Evolutionary conservation across 106 monocot genomes (phyloP).

Genomic region (Alisma plantagoaquatica): DNA sequence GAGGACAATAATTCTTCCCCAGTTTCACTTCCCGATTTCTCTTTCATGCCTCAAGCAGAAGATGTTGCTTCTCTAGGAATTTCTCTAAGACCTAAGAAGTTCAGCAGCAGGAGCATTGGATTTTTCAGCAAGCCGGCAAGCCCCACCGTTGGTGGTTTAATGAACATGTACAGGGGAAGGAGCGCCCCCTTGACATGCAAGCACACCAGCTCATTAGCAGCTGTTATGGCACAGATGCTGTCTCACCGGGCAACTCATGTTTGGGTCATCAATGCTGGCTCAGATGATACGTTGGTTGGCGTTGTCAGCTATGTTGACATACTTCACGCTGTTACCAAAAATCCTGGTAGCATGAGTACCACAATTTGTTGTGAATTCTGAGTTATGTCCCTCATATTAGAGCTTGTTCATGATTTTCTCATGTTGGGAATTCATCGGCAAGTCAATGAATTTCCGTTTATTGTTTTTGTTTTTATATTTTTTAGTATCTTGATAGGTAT

Average conservation of each 20-base stretch:
- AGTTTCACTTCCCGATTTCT: constrained; percentile 12
- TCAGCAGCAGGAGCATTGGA: constrained; percentile 88
- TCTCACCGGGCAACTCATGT: constrained; percentile 90
- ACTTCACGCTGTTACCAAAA: constrained; percentile 62
- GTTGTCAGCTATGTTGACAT: constrained; percentile 71
- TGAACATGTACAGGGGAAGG: constrained; percentile 78
- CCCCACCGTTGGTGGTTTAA: constrained; percentile 11
- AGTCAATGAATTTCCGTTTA: no score
- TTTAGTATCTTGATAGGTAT: no score
- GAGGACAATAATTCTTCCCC: constrained; percentile 33
- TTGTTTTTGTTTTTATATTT: no score
- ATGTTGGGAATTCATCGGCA: no score
- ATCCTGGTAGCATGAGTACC: constrained; percentile 14
- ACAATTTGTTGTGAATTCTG: constrained; percentile 5
- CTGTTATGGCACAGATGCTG: constrained; percentile 97
- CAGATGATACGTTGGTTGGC: constrained; percentile 50
- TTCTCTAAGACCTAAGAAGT: constrained; percentile 41
- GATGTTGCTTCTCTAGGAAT: constrained; percentile 6
- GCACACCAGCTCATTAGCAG: constrained; percentile 64
- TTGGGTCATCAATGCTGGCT: constrained; percentile 69
- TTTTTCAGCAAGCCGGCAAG: constrained; percentile 38
- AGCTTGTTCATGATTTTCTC: no score
- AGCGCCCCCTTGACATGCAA: constrained; percentile 69
- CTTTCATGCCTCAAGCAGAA: constrained; percentile 7
- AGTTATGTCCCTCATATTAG: no score